Base-by-base conservation (phyloP, 2,329 filamentous ascomycete species). In the Aciculosporium take region DNA sequence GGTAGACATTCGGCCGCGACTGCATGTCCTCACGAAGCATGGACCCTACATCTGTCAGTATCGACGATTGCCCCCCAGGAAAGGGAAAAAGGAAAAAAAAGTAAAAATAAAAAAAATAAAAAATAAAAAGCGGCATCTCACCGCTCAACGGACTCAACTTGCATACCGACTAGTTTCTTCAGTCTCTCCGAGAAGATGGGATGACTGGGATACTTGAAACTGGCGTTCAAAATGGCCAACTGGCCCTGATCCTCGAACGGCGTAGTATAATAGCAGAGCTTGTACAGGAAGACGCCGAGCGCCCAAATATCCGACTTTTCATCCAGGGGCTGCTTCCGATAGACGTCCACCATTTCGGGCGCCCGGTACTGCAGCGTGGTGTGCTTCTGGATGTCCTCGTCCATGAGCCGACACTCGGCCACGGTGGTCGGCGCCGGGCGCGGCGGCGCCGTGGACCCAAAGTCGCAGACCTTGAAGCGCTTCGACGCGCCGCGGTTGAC, bases 221-320 rank as follows among this genome's bases (percentile, higher is more conserved):
- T 93, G 39, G 91, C 91, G 57, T 96, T 96, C 46, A 98, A 66
- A 48, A 98, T 98, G 10, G 91, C 91, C 67, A 96, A 84, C 65
- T 95, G 89, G 21, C 91, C 91, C 56, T 94, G 87, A 48, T 96
- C 89, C 63, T 98, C 91, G 54, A 98, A 98, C 1, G 91, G 91
- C 5, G 91, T 98, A 1, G 91, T 98, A 63, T 98, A 98, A 63
- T 96, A 98, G 67, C 91, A 98, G 46, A 98, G 71, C 68, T 98
- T 98, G 69, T 98, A 98, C 41, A 98, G 65, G 44, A 98, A 67
- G 32, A 98, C 91, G 5, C 91, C 91, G 46, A 98, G 65, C 1
- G 91, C 91, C 91, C 88, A 98, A 24, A 98, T 95, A 60, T 98
- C 91, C 37, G 88, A 93, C 67, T 98, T 98, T 65, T 98, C 91